Conservation (phyloP, 768 basidiomycete genomes). For the Leucosporidium yakuticum region DNA sequence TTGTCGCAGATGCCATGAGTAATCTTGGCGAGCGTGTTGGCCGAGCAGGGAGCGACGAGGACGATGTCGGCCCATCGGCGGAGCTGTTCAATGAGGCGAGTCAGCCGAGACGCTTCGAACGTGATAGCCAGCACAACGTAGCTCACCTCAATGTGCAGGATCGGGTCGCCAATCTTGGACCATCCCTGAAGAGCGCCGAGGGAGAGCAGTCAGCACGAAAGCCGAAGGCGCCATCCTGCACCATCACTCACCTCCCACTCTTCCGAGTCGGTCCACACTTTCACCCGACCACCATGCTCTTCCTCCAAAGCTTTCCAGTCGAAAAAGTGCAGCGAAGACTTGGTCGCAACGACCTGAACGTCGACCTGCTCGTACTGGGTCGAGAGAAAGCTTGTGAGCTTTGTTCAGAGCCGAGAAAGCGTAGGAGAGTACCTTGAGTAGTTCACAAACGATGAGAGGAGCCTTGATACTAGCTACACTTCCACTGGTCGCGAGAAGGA, state of each 20-base stretch:
- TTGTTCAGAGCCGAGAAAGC: neutral
- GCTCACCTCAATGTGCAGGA: constrained; percentile 85
- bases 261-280: constrained; percentile 82
- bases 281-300: constrained; percentile 47
- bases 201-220: neutral
- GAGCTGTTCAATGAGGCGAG: constrained; percentile 39
- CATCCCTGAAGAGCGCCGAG: constrained; percentile 50
- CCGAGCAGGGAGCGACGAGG: constrained; percentile 88
- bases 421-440: constrained; percentile 54
- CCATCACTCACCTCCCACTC: constrained; percentile 73
- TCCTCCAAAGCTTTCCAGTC: constrained; percentile 51
- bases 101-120: neutral
- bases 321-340: constrained; percentile 71
- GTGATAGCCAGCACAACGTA: neutral
- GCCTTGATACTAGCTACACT: constrained; percentile 93
- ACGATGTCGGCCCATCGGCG: constrained; percentile 86
- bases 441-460: constrained; percentile 74
- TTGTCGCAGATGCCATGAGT: constrained; percentile 85
- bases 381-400: too few species aligned
- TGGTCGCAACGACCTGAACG: constrained; percentile 78
- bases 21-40: constrained; percentile 93
- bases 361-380: constrained; percentile 64
- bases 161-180: constrained; percentile 78
- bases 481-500: constrained; percentile 82
- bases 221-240: neutral